These are phyloP conservation scores for Schizosaccharomyces octosporus DNA, from an alignment of 805 yeast species.

Conservation along the genomic window DNA sequence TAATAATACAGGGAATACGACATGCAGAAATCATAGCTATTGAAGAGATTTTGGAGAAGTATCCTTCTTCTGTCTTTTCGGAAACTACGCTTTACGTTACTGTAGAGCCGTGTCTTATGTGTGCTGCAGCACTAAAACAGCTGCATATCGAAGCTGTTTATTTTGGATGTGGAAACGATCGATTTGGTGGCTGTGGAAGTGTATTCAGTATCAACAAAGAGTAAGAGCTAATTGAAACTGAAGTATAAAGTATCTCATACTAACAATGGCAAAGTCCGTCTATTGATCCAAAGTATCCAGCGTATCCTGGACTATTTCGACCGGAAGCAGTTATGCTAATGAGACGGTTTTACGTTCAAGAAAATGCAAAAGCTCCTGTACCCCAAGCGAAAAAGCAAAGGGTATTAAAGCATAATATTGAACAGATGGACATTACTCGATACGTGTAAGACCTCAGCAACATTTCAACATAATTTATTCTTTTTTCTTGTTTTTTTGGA, in stretches of 20 bases:
- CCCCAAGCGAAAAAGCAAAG: constrained; percentile 46
- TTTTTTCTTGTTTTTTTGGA: too few species aligned
- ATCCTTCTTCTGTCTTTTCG: constrained; percentile 17
- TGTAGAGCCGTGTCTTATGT: constrained; percentile 96
- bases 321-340: constrained; percentile 64
- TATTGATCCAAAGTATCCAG: constrained; percentile 20
- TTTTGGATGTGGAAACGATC: constrained; percentile 82
- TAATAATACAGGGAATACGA: constrained; percentile 31
- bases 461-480: too few species aligned
- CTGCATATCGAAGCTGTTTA: constrained; percentile 46
- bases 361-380: constrained; percentile 64
- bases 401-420: constrained; percentile 24
- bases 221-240: constrained; percentile 5
- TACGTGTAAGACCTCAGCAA: constrained; percentile 18
- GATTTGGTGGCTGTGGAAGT: constrained; percentile 93
- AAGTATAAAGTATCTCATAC: neutral
- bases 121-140: constrained; percentile 77
- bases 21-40: constrained; percentile 87
- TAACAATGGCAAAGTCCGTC: neutral
- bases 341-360: constrained; percentile 62
- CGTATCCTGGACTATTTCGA: constrained; percentile 55
- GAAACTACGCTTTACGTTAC: constrained; percentile 64
- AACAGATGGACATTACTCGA: constrained; percentile 29
- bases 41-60: constrained; percentile 21
- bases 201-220: constrained; percentile 38